Evolutionary conservation across 805 yeast species (phyloP), one percentile per base, ranked within the genome.

Genomic region (Helenozyma baotianmanensis): DNA sequence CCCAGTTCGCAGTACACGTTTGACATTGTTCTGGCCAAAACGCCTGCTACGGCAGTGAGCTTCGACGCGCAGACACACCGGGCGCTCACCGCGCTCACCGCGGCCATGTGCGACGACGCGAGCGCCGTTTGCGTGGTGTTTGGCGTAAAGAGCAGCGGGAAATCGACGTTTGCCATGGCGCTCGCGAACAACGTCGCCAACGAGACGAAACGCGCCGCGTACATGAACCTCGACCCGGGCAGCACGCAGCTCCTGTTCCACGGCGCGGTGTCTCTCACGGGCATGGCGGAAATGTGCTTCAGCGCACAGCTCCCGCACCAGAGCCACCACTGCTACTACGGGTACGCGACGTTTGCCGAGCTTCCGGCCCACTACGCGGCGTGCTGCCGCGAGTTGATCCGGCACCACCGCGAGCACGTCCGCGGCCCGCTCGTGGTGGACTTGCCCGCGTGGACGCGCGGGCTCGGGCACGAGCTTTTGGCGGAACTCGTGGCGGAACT

Each of bases 401-500:
- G 50, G 2, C 50, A 51, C 10, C 72, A 56, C 29, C 18, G 17
- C 4, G 21, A 30, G 11, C 25, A 38, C 8, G 43, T 45, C 19
- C 48, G 29, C 33, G 52, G 48, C 4, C 70, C 62, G 11, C 56
- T 87, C 3, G 54, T 88, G 1, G 68, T 89, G 4, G 88, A 88
- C 48, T 75, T 89, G 1, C 90, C 96, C 0, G 96, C 96, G 0
- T 88, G 96, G 96, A 74, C 87, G 19, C 84, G 83, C 55, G 97
- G 96, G 0, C 78, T 76, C 41, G 97, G 97, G 0, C 65, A 80
- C 11, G 80, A 77, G 29, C 58, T 88, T 7, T 62, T 84, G n/a
- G 63, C 57, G 11, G 60, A 67, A 17, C 57, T 82, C 2, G 62
- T 78, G 2, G 39, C 47, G 1, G 38, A 54, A 8, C 54, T 74